Conservation (phyloP, 2,329 filamentous ascomycete species). For the Rutstroemia sydowiana region DNA sequence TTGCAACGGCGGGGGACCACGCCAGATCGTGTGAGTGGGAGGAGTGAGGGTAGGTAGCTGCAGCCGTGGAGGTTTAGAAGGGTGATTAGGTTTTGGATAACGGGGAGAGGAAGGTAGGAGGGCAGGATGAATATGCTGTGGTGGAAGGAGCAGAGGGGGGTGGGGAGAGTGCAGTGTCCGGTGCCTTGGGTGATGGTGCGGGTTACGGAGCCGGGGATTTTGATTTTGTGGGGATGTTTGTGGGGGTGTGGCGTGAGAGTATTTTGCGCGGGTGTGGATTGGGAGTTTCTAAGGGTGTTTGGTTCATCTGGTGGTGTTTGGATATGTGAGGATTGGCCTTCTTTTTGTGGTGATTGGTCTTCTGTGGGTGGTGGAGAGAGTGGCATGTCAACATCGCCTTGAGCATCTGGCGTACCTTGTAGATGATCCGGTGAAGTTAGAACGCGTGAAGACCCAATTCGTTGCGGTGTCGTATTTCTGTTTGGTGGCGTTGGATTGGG, state of each 20-base stretch:
- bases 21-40: slow-evolving; percentile 11
- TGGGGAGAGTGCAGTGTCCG: slow-evolving; percentile 13
- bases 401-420: no score
- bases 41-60: slow-evolving; percentile 14
- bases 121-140: slow-evolving; percentile 24
- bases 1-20: slow-evolving; percentile 14
- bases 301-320: no score
- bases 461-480: no score
- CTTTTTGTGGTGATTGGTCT: no score
- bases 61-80: slow-evolving; percentile 21
- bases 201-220: not conserved
- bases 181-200: slow-evolving; percentile 7
- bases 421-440: no score
- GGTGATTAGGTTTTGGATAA: slow-evolving; percentile 16
- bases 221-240: not conserved
- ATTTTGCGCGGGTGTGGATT: not conserved
- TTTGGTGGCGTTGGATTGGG: no score
- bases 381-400: no score
- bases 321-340: no score
- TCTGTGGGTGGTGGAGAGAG: no score
- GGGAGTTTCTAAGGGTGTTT: not conserved
- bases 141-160: slow-evolving; percentile 12
- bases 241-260: not conserved
- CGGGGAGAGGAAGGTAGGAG: slow-evolving; percentile 18
- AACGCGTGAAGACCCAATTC: no score